Percentiles rank a stretch among this genome's conserved stretches.
Conservation (phyloP, 1,284 basidiomycete genomes). For the Chondrostereum purpureum region DNA sequence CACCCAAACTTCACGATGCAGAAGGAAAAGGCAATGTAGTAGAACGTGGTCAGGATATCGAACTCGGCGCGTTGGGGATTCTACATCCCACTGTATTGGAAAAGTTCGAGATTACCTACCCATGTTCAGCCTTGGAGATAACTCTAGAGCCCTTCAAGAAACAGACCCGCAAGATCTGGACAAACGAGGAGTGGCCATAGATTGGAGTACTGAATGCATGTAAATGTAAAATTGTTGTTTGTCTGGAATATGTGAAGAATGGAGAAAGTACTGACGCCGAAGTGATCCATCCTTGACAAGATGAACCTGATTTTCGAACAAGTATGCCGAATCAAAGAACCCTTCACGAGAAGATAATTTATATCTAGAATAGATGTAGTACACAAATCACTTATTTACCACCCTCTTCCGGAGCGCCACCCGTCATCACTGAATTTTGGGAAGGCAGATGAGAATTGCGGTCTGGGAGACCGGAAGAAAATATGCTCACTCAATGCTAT, state of each 20-base stretch:
- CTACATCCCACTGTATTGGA: conserved; percentile 87
- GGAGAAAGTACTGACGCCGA: too few species aligned
- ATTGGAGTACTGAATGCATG: conserved; percentile 2
- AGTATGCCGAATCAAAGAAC: too few species aligned
- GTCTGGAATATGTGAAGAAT: too few species aligned
- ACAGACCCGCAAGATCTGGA: conserved; percentile 45
- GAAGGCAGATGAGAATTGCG: too few species aligned
- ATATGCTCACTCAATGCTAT: conserved; percentile 46
- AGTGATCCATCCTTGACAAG: too few species aligned
- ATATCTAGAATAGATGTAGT: too few species aligned
- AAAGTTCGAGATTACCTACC: conserved; percentile 90
- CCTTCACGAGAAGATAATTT: too few species aligned
- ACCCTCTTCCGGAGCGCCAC: not conserved
- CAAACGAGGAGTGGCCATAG: conserved; percentile 33
- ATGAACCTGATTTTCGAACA: too few species aligned
- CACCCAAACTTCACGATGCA: conserved; percentile 22
- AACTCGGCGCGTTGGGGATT: conserved; percentile 83
- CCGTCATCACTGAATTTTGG: not conserved
- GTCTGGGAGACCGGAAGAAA: not conserved
- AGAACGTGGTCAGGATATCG: conserved; percentile 47
- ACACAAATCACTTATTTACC: too few species aligned
- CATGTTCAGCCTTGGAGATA: conserved; percentile 95
- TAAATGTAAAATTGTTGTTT: too few species aligned
- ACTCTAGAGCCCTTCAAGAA: conserved; percentile 90
- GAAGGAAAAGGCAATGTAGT: conserved; percentile 26